Conservation (phyloP, 441 rosid species). For the Lepidium campestre region DNA sequence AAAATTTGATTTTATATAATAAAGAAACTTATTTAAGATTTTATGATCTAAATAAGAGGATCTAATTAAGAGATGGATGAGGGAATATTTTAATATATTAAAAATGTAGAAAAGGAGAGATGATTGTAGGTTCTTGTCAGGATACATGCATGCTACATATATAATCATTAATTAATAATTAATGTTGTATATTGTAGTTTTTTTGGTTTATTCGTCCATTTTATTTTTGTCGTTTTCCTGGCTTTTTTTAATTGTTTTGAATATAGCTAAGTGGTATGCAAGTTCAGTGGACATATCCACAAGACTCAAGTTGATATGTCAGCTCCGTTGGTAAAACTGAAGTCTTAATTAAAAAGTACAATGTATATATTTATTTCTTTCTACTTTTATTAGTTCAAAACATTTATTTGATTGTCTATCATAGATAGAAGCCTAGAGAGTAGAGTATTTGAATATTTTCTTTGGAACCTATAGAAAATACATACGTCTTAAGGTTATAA, state of each 20-base stretch:
- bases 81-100: background rate
- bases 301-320: conserved; percentile 13
- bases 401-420: background rate
- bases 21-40: background rate
- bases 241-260: background rate
- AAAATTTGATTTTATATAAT: no score
- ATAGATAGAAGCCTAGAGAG: no score
- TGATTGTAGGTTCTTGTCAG: conserved; percentile 14
- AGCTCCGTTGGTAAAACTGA: background rate
- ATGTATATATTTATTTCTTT: no score
- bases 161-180: background rate
- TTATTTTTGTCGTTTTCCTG: background rate
- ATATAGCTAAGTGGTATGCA: conserved; percentile 6
- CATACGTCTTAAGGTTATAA: background rate
- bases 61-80: background rate
- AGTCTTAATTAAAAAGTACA: background rate
- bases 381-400: no score
- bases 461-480: background rate
- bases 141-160: conserved; percentile 8
- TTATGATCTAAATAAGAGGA: background rate
- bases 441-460: background rate
- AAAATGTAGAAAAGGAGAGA: background rate
- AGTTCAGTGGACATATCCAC: conserved; percentile 23
- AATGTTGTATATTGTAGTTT: background rate
- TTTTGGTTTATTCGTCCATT: background rate